Evolutionary conservation across 306 rosid species (phyloP), one percentile per base, ranked within the genome.

Genomic region (Cucumis melo): DNA sequence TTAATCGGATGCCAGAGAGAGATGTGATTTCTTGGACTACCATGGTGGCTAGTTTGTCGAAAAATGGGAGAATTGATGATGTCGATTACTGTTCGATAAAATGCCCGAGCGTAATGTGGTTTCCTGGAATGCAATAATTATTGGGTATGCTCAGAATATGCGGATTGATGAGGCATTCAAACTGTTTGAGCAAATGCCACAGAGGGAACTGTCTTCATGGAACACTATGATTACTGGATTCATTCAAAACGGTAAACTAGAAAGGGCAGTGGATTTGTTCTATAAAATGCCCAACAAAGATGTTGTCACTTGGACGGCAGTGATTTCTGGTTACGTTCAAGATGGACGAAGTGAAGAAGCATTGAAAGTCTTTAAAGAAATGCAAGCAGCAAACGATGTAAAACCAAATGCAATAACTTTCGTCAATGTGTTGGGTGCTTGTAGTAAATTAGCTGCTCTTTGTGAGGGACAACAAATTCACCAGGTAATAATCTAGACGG

Each of bases 21-120:
- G 85, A 84, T 78, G 84, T 87, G 67, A 78, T 87, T 39, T 84
- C 90, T 2, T 87, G 90, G 90, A 87, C 90, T 0, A 70, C 83
- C 19, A 75, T 87, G 81, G 86, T 84, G 14, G 73, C 81, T 0
- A 86, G 90, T 12, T 73, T 84, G 70, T 74, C 86, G 1, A 80
- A 81, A 77, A 82, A 82, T 65, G 83, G 87, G 34, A 80, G 85
- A 72, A 44, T 87, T 73, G 90, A 82, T n/a, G 86, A 87, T 48
- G 90, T 1, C 83, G 82, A 46, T 41, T 44, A 13, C 9, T 87
- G 62, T 87, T 87, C 9, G 83, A 87, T 60, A 59, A 73, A 38
- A 87, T 84, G 86, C 90, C 86, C 0, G 73, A 39, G 61, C 57
- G 83, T 27, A 84, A 84, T 80, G 83, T 80, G 63, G 86, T 87